These are phyloP conservation scores for Kwoniella shivajii DNA, from an alignment of 1,284 basidiomycete species.

Conservation along the genomic window DNA sequence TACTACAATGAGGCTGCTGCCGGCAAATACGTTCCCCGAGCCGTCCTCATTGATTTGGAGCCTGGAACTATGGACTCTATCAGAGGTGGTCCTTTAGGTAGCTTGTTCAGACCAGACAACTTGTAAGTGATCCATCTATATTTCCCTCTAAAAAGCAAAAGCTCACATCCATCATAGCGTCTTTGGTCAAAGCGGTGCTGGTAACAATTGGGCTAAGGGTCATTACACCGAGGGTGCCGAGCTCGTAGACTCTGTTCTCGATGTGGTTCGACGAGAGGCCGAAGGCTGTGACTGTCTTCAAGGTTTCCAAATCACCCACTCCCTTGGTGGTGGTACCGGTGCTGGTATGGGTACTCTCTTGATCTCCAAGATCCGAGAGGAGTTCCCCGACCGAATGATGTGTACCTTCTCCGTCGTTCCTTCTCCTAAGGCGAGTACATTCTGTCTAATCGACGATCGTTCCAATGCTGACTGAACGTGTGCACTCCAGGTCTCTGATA, in stretches of 20 bases:
- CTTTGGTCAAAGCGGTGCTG: conserved; percentile 61
- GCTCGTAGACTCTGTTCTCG: conserved; percentile 62
- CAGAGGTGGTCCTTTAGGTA: conserved; percentile 64
- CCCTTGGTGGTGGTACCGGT: conserved; percentile 65
- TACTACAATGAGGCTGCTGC: conserved; percentile 90
- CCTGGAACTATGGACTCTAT: conserved; percentile 97
- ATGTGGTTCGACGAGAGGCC: conserved; percentile 64
- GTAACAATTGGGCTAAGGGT: conserved; percentile 64
- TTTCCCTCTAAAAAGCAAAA: background rate
- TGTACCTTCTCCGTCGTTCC: conserved; percentile 65
- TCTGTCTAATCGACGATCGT: background rate
- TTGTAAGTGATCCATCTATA: conserved; percentile 39
- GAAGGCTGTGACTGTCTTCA: conserved; percentile 62
- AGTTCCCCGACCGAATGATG: conserved; percentile 67
- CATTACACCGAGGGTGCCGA: conserved; percentile 60
- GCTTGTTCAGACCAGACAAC: conserved; percentile 62
- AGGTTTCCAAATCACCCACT: conserved; percentile 66
- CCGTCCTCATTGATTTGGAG: conserved; percentile 91
- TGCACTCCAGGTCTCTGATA: conserved; percentile 57
- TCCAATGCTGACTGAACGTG: background rate
- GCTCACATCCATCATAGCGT: conserved; percentile 41
- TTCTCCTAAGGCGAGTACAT: conserved; percentile 60
- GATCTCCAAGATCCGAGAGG: conserved; percentile 65
- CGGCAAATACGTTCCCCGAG: conserved; percentile 93
- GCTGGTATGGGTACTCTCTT: conserved; percentile 65